Base-by-base conservation (phyloP, 345 rosid species). In the Populus pruinosa region DNA sequence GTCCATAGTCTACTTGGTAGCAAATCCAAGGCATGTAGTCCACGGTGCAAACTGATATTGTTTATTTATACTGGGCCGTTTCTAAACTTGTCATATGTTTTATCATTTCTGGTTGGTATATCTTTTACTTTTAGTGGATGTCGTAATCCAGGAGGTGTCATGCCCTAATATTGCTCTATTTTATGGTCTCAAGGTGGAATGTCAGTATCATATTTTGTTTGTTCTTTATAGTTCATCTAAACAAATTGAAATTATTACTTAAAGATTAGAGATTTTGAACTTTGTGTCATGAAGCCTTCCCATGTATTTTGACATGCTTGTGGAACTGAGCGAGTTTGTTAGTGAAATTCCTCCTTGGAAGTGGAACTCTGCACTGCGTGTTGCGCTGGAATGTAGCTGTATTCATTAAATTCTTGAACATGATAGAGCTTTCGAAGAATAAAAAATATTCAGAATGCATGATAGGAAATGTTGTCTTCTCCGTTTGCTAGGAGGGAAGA, bases 181-280 rank as follows among this genome's bases (percentile, higher is more conserved):
- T 71, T 62, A 39, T 62, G 41, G n/a, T 20, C 43, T 27, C 29
- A 41, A 70, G 76, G 66, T 75, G 71, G 35, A 35, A 67, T 68
- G 21, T 72, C 44, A 23, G 2, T 5, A 69, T 68, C 77, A 67
- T 20, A 33, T 38, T 21, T 17, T 36, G 70, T 44, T 47, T 38
- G 71, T 10, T 8, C 13, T 39, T 20, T 11, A 38, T 38, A n/a
- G 18, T 21, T 39, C 4, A 21, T 38, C 25, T 11, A 33, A 18
- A 8, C 23, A 39, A 36, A 8, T 18, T 2, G 70, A 18, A 8
- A 35, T 20, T 31, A 38, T 67, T 67, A 20, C 10, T 67, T 6
- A 2, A 5, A 55, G 25, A 9, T 55, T 21, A 0, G 61, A 20
- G 61, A 21, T 55, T 55, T 8, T 55, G 61, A 55, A 10, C 21